Conservation (phyloP, 2,329 filamentous ascomycete genomes). For the Amylocarpus encephaloides region DNA sequence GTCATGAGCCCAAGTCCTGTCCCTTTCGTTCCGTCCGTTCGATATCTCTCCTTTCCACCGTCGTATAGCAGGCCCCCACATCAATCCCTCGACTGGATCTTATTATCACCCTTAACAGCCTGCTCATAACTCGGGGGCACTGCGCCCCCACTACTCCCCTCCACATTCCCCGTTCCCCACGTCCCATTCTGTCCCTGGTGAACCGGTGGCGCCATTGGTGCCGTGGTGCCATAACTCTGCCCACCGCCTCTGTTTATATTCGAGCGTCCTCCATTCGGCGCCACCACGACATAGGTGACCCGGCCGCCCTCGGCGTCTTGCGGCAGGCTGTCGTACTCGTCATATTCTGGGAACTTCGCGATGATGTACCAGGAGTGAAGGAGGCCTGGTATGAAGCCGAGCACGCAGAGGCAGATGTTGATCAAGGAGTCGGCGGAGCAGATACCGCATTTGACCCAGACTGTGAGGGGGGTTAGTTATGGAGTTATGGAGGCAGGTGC, state of each 20-base stretch:
- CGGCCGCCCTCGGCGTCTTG: conserved; percentile 49
- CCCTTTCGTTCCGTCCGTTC: too few relatives aligned
- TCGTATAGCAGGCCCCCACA: background rate
- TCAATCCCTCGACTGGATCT: conserved; percentile 58
- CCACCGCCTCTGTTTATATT: conserved; percentile 21
- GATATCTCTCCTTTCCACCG: too few relatives aligned
- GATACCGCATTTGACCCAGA: conserved; percentile 94
- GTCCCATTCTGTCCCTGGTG: conserved; percentile 30
- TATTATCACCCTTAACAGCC: conserved; percentile 83
- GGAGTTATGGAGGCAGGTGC: background rate
- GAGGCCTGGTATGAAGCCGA: conserved; percentile 78
- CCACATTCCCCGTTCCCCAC: conserved; percentile 31
- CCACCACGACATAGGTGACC: conserved; percentile 75
- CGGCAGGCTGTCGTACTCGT: conserved; percentile 58
- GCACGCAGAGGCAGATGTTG: conserved; percentile 82
- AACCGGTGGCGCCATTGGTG: conserved; percentile 30
- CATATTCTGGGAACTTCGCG: conserved; percentile 69
- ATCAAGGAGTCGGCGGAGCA: conserved; percentile 90
- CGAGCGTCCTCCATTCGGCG: conserved; percentile 34
- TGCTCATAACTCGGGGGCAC: conserved; percentile 84
- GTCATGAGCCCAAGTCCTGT: too few relatives aligned
- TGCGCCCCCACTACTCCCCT: conserved; percentile 35
- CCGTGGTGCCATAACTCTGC: conserved; percentile 28
- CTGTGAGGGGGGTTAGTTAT: conserved; percentile 38
- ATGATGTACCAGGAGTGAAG: conserved; percentile 99